Evolutionary conservation across 306 rosid genomes (phyloP), one percentile per base, ranked within the genome.

Genomic region (Fragaria nilgerrensis): DNA sequence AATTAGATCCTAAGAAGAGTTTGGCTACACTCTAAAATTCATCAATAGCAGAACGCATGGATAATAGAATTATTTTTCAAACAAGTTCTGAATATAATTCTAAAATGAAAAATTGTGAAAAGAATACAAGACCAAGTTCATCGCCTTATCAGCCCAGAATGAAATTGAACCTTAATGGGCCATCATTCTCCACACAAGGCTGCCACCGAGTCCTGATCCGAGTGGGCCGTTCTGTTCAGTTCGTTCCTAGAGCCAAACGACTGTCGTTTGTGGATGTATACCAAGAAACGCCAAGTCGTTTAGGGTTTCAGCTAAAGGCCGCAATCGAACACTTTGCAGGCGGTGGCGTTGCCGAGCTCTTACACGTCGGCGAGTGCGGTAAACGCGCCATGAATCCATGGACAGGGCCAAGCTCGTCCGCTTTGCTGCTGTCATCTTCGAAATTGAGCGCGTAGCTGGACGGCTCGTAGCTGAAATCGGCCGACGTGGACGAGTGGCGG

Each of bases 361-460:
- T 9, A 32, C 19, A 7, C 39, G 47, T 5, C 12, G 43, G 56
- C 66, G 68, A 29, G 22, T 59, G 68, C 50, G 73, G 34, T 7
- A 80, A 65, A 65, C 70, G 70, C 70, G 47, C 70, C 70, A 17
- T 65, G 70, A 65, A 65, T 32, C 39, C 66, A 23, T 61, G 68
- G 44, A 45, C 55, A 4, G 78, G 75, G 14, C 62, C 66, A 27
- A 62, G 22, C 36, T 85, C 81, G 36, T 64, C 74, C 23, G 22
- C 75, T 34, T 69, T 78, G 55, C 78, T 61, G 48, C 23, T 50
- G 23, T 79, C 83, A 65, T 82, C 88, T 64, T 85, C 80, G 79
- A 85, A 82, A 77, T 85, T 82, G 71, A 72, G 85, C 23, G 88
- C 84, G 70, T 85, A 85, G 71, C 85, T 85, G 9, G 79, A 72